Evolutionary conservation across 495 filamentous ascomycete species (phyloP).

Genomic region (Penicillium crystallinum): DNA sequence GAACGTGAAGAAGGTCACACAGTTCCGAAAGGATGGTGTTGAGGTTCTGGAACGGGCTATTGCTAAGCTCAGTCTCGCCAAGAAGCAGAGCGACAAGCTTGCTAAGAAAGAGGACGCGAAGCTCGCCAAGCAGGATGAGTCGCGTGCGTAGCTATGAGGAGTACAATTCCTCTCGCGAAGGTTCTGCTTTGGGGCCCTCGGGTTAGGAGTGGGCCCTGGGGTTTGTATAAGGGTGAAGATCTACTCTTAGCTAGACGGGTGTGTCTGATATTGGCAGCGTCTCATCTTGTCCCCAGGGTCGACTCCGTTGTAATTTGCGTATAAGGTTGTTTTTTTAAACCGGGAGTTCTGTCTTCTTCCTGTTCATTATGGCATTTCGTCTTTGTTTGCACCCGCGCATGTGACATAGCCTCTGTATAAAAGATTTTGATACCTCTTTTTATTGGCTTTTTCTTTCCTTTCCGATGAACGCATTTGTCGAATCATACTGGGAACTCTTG

Average conservation of each 20-base stretch:
- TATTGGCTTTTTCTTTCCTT: background rate
- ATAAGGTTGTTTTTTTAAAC: slow-evolving; percentile 9
- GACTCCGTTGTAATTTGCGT: slow-evolving; percentile 10
- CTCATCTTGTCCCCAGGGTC: background rate
- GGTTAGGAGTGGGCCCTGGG: background rate
- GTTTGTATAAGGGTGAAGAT: background rate
- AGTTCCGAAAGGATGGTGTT: slow-evolving; percentile 64
- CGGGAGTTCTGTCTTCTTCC: slow-evolving; percentile 19
- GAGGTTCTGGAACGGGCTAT: slow-evolving; percentile 65
- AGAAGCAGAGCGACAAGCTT: slow-evolving; percentile 9
- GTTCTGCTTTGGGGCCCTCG: background rate
- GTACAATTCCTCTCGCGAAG: background rate
- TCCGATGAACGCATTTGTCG: background rate
- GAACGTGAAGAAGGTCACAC: slow-evolving; percentile 84
- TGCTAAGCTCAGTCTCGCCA: slow-evolving; percentile 44
- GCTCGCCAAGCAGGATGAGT: background rate
- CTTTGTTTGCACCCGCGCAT: slow-evolving; percentile 17
- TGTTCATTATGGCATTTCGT: slow-evolving; percentile 21
- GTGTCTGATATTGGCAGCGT: background rate
- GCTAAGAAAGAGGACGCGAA: slow-evolving; percentile 8
- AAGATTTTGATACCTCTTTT: slow-evolving; percentile 20
- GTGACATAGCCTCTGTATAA: slow-evolving; percentile 33
- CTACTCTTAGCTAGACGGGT: background rate
- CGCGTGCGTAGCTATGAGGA: background rate
- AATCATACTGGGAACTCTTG: background rate